These are phyloP conservation scores for Populus trichocarpa DNA, from an alignment of 441 rosid species.

Conservation along the genomic window DNA sequence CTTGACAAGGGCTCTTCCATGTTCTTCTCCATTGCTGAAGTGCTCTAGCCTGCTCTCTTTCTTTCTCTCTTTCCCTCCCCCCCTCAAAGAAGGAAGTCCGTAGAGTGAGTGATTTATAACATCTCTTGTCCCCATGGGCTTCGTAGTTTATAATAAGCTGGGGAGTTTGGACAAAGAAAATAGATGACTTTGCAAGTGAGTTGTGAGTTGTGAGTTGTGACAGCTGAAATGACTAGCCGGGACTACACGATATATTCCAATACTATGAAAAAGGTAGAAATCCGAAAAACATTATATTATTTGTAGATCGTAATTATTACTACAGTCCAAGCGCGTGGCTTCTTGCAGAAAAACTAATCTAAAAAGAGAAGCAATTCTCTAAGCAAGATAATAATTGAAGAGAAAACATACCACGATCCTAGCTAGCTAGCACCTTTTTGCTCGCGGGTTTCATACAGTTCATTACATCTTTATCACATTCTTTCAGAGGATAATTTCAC, in stretches of 20 bases:
- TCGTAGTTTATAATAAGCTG: not conserved
- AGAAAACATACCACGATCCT: constrained; percentile 31
- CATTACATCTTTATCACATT: not conserved
- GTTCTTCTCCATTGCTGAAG: constrained; percentile 25
- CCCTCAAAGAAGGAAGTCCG: constrained; percentile 1
- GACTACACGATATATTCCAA: not conserved
- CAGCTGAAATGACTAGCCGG: not conserved
- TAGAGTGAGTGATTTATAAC: constrained; percentile 3
- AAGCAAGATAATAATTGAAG: constrained; percentile 8
- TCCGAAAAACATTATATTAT: not conserved
- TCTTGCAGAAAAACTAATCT: not conserved
- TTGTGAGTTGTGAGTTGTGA: not conserved
- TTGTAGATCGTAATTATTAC: no score
- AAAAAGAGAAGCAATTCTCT: not conserved
- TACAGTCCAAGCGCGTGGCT: no score
- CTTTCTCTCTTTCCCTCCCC: not conserved
- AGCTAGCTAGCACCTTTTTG: constrained; percentile 20
- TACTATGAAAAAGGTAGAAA: not conserved
- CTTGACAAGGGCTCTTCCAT: constrained; percentile 40
- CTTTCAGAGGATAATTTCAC: not conserved
- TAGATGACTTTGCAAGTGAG: not conserved
- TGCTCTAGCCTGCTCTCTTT: constrained; percentile 5
- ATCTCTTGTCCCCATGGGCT: not conserved
- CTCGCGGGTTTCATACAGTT: constrained; percentile 20
- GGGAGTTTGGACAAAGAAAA: not conserved